Percentiles rank a stretch among this genome's conserved stretches.
These are phyloP conservation scores for Panicum hallii DNA, from an alignment of 202 grass and related monocot genomes.

Conservation along the genomic window DNA sequence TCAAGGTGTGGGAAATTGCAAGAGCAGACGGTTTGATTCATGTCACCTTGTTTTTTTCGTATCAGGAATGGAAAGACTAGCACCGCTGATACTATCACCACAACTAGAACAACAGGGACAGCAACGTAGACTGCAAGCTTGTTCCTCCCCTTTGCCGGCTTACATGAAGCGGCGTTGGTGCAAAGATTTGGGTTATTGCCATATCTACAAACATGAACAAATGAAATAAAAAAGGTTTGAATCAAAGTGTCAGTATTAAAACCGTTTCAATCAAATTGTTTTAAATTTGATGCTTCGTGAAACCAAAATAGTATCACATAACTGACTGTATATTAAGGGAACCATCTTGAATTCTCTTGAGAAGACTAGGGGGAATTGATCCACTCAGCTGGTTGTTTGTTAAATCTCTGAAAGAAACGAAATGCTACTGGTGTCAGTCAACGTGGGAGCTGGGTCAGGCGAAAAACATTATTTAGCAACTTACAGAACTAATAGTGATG, in stretches of 20 bases:
- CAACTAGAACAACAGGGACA: conserved; percentile 39
- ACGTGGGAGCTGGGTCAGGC: too few species aligned
- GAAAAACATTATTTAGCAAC: too few species aligned
- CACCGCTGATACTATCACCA: conserved; percentile 14
- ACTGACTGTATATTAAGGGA: conserved; percentile 52
- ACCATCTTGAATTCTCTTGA: conserved; percentile 59
- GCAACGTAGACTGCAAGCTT: conserved; percentile 45
- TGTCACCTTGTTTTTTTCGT: conserved; percentile 38
- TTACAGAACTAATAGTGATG: too few species aligned
- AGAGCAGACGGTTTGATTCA: neutral
- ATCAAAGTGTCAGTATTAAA: too few species aligned
- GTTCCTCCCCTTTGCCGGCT: conserved; percentile 27
- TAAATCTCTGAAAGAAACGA: conserved; percentile 43
- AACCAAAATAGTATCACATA: neutral
- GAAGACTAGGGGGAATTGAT: conserved; percentile 54
- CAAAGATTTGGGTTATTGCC: conserved; percentile 50
- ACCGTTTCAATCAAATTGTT: too few species aligned
- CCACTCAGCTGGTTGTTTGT: conserved; percentile 60
- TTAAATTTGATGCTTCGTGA: too few species aligned
- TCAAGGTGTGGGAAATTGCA: neutral
- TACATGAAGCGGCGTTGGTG: conserved; percentile 33
- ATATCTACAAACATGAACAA: conserved; percentile 15
- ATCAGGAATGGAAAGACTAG: conserved; percentile 11
- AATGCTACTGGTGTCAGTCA: too few species aligned
- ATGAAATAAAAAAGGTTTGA: neutral